These are phyloP conservation scores for Floccularia luteovirens DNA, from an alignment of 768 basidiomycete genomes.

Conservation along the genomic window DNA sequence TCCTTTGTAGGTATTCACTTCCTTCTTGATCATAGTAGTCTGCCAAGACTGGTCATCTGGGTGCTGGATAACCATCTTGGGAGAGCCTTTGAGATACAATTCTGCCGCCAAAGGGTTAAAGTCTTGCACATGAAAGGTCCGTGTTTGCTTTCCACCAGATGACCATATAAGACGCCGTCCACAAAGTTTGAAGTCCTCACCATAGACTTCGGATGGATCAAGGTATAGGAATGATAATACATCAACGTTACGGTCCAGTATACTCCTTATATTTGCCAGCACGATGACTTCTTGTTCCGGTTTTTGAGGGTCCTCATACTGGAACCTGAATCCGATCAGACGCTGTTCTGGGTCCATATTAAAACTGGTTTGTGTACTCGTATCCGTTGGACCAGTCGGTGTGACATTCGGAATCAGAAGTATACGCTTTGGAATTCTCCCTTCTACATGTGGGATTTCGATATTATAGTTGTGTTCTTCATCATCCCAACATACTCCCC, in stretches of 20 bases:
- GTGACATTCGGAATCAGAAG: conserved; percentile 3
- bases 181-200: not conserved
- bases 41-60: not conserved
- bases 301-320: not conserved
- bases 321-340: conserved; percentile 5
- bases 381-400: not conserved
- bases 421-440: not conserved
- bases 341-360: conserved; percentile 4
- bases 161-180: not conserved
- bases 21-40: not conserved
- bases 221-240: not conserved
- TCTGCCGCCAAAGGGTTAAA: not conserved
- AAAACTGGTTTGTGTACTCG: not conserved
- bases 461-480: not conserved
- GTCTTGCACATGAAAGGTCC: not conserved
- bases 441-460: not conserved
- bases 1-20: not conserved
- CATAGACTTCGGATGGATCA: not conserved
- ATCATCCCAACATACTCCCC: not conserved
- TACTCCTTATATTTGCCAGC: not conserved
- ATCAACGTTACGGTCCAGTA: not conserved
- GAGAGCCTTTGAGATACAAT: not conserved
- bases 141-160: not conserved
- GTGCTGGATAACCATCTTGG: not conserved
- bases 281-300: not conserved